phyloP scores from a whole-genome alignment of 192 early-diverging fungal species.

The Chytriomyces confervae region DNA sequence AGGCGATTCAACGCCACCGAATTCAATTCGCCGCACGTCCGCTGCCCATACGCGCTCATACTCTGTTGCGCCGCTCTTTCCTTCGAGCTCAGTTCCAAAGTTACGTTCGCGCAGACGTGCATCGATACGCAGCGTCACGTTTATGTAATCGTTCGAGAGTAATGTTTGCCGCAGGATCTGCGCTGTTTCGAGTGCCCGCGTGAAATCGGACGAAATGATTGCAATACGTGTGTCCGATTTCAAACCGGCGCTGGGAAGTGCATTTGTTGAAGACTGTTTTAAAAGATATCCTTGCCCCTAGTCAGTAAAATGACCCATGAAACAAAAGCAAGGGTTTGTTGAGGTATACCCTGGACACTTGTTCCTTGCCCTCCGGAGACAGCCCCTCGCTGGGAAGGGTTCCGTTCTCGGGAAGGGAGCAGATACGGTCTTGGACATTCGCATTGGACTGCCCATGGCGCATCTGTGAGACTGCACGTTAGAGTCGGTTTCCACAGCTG shows the following conservation, averaged over 20 bases:
- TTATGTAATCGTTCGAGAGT: background rate
- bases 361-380: constrained; percentile 51
- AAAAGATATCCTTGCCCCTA: no score
- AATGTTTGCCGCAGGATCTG: constrained; percentile 41
- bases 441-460: constrained; percentile 67
- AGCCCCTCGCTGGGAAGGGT: constrained; percentile 56
- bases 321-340: constrained; percentile 38
- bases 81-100: constrained; percentile 61
- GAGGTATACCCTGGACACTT: constrained; percentile 50
- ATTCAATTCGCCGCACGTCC: constrained; percentile 33
- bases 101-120: constrained; percentile 58
- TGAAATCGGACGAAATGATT: constrained; percentile 61
- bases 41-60: constrained; percentile 54
- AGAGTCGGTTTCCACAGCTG: background rate
- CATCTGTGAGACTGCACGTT: constrained; percentile 12
- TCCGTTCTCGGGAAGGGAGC: constrained; percentile 60
- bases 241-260: background rate
- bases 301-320: background rate
- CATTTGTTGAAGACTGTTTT: background rate
- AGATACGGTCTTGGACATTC: constrained; percentile 58
- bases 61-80: constrained; percentile 43
- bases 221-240: constrained; percentile 24
- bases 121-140: background rate
- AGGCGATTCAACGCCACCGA: constrained; percentile 8
- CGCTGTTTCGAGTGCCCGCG: constrained; percentile 59